Base-by-base conservation (phyloP, 1,284 basidiomycete genomes). In the Pseudozyma flocculosa region DNA sequence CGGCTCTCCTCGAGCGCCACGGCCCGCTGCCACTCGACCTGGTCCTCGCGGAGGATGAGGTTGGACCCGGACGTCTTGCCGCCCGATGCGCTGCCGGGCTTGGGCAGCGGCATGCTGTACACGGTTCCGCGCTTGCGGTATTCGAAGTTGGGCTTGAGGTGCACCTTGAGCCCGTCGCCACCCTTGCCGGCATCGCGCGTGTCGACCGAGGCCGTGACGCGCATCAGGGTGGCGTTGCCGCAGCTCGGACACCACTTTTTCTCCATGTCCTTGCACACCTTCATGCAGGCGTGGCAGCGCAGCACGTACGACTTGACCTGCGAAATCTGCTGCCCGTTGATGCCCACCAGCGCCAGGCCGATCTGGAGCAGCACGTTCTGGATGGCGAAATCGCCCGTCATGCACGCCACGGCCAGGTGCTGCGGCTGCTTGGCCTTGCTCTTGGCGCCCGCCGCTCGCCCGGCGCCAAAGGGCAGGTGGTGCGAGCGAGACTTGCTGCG, bases 301-400 rank as follows among this genome's bases (percentile, higher is more conserved):
- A 98, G 81, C 1, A 97, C 91, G 90, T 92, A 98, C 60, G 87
- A 96, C 81, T 94, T 92, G 29, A 98, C 88, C 67, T 86, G 88
- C 64, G 88, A 85, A 59, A 99, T 94, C 68, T 86, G 84, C 80
- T 88, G 90, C 9, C 95, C 95, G 67, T 93, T 91, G 18, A 89
- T 84, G 15, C 92, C 88, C n/a, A 98, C 87, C 24, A 98, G 82
- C 60, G 87, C 88, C 50, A 99, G 80, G 0, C 90, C 89, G 89
- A 98, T 95, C 78, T 96, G 93, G 48, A 99, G 80, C 54, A 96
- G 80, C 14, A 98, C 92, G 75, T 99, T 99, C 80, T 99, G 95
- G 85, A 99, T 95, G 15, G 95, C 95, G 79, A 92, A 98, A 84
- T 99, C 95, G 36, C 90, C 90, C 2, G 95, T 98, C 89, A 98